Conservation (phyloP, 257 asterid species). For the Ligustrum vulgare region DNA sequence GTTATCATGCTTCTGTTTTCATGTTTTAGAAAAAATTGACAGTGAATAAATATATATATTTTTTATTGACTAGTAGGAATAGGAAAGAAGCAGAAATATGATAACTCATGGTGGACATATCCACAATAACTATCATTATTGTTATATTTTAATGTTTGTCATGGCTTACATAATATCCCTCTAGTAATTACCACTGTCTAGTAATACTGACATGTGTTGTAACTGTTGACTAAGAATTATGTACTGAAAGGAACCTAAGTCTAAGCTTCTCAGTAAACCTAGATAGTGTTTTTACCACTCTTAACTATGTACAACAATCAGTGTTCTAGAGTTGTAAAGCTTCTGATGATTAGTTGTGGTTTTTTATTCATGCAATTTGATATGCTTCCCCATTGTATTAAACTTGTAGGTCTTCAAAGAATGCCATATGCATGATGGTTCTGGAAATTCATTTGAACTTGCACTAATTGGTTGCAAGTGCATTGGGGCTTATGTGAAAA, state of each 20-base stretch:
- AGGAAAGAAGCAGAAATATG: neutral
- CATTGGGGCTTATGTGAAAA: slow-evolving; percentile 87
- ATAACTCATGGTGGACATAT: neutral
- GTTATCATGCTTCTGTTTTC: too few species aligned
- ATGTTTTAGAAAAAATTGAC: too few species aligned
- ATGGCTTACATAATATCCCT: neutral
- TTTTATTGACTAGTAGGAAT: neutral
- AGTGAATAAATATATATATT: neutral
- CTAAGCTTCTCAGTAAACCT: neutral
- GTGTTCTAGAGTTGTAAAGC: neutral
- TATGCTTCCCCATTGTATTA: slow-evolving; percentile 2
- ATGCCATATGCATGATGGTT: slow-evolving; percentile 45
- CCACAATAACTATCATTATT: neutral
- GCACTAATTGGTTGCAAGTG: slow-evolving; percentile 80
- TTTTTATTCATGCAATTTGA: slow-evolving; percentile 18
- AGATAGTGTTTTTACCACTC: neutral
- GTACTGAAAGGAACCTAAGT: too few species aligned
- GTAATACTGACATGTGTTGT: neutral
- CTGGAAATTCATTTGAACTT: slow-evolving; percentile 75
- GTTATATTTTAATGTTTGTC: neutral
- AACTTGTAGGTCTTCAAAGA: slow-evolving; percentile 70
- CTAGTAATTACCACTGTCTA: neutral
- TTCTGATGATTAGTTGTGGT: neutral
- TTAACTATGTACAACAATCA: neutral
- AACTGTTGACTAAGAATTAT: too few species aligned